Evolutionary conservation across 169 alveolate genomes (phyloP).

Genomic region (Plasmodium sp.): DNA sequence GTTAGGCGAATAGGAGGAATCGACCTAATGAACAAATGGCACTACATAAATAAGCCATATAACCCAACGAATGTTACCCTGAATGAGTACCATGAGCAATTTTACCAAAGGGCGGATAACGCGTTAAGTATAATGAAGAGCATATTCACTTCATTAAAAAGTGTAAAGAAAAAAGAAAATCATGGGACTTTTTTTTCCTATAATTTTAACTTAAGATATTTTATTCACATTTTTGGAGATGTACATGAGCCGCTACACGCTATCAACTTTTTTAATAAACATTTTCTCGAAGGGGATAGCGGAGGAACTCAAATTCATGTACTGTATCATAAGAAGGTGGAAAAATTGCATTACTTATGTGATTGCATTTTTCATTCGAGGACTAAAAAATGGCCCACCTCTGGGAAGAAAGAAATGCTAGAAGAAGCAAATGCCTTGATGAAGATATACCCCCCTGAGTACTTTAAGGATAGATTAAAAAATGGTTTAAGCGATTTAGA

Average conservation of each 20-base stretch:
- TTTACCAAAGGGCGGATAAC: slow-evolving; percentile 23
- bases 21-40: slow-evolving; percentile 63
- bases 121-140: slow-evolving; percentile 31
- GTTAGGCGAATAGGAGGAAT: slow-evolving; percentile 35
- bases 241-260: slow-evolving; percentile 89
- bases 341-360: slow-evolving; percentile 60
- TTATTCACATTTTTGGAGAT: slow-evolving; percentile 90
- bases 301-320: slow-evolving; percentile 80
- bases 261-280: slow-evolving; percentile 66
- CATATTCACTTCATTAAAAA: slow-evolving; percentile 18
- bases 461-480: slow-evolving; percentile 46
- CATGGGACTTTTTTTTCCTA: slow-evolving; percentile 59
- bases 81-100: slow-evolving; percentile 4
- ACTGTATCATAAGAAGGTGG: slow-evolving; percentile 13
- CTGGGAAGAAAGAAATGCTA: not conserved
- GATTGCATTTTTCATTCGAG: slow-evolving; percentile 43
- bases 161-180: slow-evolving; percentile 32
- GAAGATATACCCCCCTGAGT: slow-evolving; percentile 42
- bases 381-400: slow-evolving; percentile 32
- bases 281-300: slow-evolving; percentile 85
- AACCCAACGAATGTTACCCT: slow-evolving; percentile 19
- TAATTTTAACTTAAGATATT: slow-evolving; percentile 78
- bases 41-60: slow-evolving; percentile 31
- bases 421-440: slow-evolving; percentile 20
- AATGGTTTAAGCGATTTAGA: not conserved